Evolutionary conservation across 75 land plant genomes (phyloP), one percentile per base, ranked within the genome.

Genomic region (Sequoiadendron giganteum): DNA sequence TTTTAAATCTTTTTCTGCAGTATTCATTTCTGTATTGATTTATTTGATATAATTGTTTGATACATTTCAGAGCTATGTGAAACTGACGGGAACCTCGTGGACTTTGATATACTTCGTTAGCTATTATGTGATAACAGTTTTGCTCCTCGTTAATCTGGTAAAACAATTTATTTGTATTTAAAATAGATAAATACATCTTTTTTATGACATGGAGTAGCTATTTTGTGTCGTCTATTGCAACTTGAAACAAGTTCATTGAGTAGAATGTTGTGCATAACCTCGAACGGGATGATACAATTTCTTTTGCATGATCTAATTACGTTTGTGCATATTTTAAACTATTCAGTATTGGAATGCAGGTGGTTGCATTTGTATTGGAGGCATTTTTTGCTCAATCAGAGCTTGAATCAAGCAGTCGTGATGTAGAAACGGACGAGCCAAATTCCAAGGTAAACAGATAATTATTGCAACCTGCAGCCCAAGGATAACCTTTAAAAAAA

Each of bases 311-410:
- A 81, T 28, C 14, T 45, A 10, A 81, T 45, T 28, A 13, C 19
- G 30, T 34, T 8, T 18, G 81, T 39, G 45, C 43, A 45, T 21
- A 45, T 78, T 89, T 84, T 85, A 84, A 84, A 68, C 25, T 36
- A 34, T 54, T 70, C 48, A 48, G 28, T 78, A 34, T 83, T 65
- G 28, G 34, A 47, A 87, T 90, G 86, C 94, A 97, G 99, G 90
- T 97, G 88, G 90, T 94, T 40, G 96, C 99, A 70, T 97, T 97
- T 93, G 95, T 97, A n/a, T 91, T 97, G 92, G 99, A 97, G 92
- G 99, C 96, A 40, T 97, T 97, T 88, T 97, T 97, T 89, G 96
- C 97, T 84, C 96, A 97, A 94, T 90, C 92, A 92, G 99, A 97
- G 34, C 90, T 95, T 52, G 94, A 93, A 45, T 11, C 47, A 89